Conservation (phyloP, 148 eudicot genomes). For the Chenopodium suecicum region DNA sequence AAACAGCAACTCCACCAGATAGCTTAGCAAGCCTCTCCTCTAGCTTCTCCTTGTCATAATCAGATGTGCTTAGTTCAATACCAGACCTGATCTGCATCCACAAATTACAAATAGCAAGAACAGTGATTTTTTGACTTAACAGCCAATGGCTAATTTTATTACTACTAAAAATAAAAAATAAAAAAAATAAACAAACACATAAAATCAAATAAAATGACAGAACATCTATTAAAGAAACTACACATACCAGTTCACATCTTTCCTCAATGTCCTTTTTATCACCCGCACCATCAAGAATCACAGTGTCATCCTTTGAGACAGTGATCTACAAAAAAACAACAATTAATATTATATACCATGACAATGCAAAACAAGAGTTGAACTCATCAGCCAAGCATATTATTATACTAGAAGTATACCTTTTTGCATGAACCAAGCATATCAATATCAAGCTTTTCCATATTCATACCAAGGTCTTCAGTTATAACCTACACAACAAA, state of each 20-base stretch:
- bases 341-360: neutral
- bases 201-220: neutral
- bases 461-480: slow-evolving; percentile 90
- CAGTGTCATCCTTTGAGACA: slow-evolving; percentile 85
- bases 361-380: neutral
- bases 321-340: slow-evolving; percentile 48
- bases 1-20: slow-evolving; percentile 93
- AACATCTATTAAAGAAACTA: neutral
- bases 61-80: slow-evolving; percentile 69
- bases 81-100: slow-evolving; percentile 60
- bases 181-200: too few relatives aligned
- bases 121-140: neutral
- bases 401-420: slow-evolving; percentile 32
- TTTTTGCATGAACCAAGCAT: slow-evolving; percentile 91
- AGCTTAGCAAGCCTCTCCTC: slow-evolving; percentile 92
- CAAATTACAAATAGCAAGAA: neutral
- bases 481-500: slow-evolving; percentile 56
- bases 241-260: slow-evolving; percentile 84
- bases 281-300: slow-evolving; percentile 93
- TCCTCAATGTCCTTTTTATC: slow-evolving; percentile 84
- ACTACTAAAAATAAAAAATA: too few relatives aligned
- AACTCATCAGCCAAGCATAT: neutral
- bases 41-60: slow-evolving; percentile 84
- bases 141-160: too few relatives aligned
- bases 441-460: slow-evolving; percentile 67